phyloP scores from a whole-genome alignment of 768 basidiomycete genomes.

The Mycena kentingensis region DNA sequence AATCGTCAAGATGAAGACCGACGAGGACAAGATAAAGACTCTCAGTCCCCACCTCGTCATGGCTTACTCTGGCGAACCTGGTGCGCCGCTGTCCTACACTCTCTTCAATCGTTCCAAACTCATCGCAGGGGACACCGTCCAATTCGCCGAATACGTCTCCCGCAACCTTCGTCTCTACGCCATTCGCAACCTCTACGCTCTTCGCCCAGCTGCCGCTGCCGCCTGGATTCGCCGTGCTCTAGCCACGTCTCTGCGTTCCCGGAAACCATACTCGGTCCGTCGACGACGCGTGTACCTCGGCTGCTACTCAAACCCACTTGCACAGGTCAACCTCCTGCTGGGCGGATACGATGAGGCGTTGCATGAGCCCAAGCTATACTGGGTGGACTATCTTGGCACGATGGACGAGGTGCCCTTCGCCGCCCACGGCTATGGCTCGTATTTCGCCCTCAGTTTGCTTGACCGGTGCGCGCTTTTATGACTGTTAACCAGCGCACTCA shows the following conservation, averaged over 20 bases:
- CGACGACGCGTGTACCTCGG: background rate
- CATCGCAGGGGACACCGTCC: slow-evolving; percentile 85
- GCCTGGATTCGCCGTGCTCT: slow-evolving; percentile 93
- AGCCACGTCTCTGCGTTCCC: slow-evolving; percentile 86
- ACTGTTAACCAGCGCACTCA: background rate
- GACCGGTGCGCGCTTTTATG: slow-evolving; percentile 61
- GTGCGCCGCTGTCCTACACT: slow-evolving; percentile 39
- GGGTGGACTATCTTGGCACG: slow-evolving; percentile 96
- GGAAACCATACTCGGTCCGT: slow-evolving; percentile 74
- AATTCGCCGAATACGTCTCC: slow-evolving; percentile 96
- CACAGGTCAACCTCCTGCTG: slow-evolving; percentile 75
- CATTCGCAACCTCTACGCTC: slow-evolving; percentile 88
- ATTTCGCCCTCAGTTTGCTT: slow-evolving; percentile 89
- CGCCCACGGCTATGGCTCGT: slow-evolving; percentile 93
- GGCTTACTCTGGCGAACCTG: slow-evolving; percentile 94
- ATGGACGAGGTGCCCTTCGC: slow-evolving; percentile 87
- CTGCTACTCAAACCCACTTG: background rate
- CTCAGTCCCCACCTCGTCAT: slow-evolving; percentile 91
- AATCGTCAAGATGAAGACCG: slow-evolving; percentile 96
- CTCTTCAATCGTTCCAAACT: background rate
- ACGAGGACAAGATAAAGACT: slow-evolving; percentile 95
- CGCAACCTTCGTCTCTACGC: slow-evolving; percentile 95
- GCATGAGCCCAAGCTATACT: slow-evolving; percentile 78
- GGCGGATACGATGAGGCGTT: slow-evolving; percentile 88
- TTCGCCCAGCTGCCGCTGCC: slow-evolving; percentile 88